These are phyloP conservation scores for Scheffersomyces ergatensis DNA, from an alignment of 805 yeast genomes.

Conservation along the genomic window DNA sequence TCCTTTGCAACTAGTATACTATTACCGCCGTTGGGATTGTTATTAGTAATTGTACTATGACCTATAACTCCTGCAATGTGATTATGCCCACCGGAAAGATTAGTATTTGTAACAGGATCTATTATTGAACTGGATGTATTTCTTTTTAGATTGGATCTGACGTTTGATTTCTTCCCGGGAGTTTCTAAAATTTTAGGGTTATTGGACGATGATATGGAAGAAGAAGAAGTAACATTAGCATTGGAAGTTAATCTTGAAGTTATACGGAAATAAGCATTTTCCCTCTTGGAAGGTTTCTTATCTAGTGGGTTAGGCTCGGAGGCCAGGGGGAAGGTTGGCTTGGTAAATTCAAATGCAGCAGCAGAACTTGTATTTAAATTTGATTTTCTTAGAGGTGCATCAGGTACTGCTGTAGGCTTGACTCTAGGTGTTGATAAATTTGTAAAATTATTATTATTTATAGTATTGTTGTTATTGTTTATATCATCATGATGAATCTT, in stretches of 20 bases:
- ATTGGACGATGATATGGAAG: not conserved
- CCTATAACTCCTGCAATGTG: not conserved
- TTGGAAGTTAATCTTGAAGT: conserved; percentile 44
- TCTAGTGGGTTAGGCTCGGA: conserved; percentile 8
- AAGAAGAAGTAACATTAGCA: conserved; percentile 1
- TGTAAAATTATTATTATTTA: too few relatives aligned
- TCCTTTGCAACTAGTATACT: conserved; percentile 16
- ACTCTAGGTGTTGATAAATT: conserved; percentile 29
- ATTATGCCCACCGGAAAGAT: not conserved
- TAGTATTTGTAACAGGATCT: too few relatives aligned
- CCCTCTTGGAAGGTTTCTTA: conserved; percentile 20
- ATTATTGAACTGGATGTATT: conserved; percentile 9
- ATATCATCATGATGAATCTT: conserved; percentile 1
- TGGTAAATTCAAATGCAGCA: conserved; percentile 24
- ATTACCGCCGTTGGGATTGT: conserved; percentile 7
- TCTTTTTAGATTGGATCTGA: conserved; percentile 14
- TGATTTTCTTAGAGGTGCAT: conserved; percentile 37
- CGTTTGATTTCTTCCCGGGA: not conserved
- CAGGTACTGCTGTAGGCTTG: conserved; percentile 25
- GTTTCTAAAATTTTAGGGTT: not conserved
- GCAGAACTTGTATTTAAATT: conserved; percentile 11
- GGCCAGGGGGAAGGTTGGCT: conserved; percentile 21
- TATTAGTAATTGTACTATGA: not conserved
- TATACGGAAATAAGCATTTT: conserved; percentile 42
- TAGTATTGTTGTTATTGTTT: too few relatives aligned